These are phyloP conservation scores for Betula pendula DNA, from an alignment of 306 rosid species.

Conservation along the genomic window DNA sequence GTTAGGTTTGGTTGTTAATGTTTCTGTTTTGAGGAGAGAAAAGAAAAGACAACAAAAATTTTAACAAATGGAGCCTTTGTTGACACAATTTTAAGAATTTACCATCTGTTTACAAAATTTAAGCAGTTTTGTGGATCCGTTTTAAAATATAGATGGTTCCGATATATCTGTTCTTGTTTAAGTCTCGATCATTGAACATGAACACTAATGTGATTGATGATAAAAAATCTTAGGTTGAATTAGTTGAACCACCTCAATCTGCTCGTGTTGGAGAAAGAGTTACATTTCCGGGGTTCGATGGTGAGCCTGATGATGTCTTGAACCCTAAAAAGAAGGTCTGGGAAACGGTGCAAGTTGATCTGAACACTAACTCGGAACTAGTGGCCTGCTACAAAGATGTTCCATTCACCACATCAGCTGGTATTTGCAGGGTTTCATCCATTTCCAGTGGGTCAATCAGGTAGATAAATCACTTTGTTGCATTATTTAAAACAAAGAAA, in stretches of 20 bases:
- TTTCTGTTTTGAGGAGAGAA: too few relatives aligned
- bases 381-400: conserved; percentile 77
- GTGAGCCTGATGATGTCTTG: conserved; percentile 71
- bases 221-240: conserved; percentile 58
- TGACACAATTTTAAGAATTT: neutral
- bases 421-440: conserved; percentile 78
- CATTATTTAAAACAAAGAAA: neutral
- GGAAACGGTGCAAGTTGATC: conserved; percentile 90
- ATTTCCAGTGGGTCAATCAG: conserved; percentile 58
- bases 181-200: neutral
- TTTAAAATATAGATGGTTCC: neutral
- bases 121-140: neutral
- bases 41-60: too few relatives aligned
- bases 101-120: neutral
- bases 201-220: neutral
- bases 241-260: conserved; percentile 79
- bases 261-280: conserved; percentile 78
- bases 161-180: neutral
- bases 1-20: too few relatives aligned
- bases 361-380: conserved; percentile 45
- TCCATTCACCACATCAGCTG: conserved; percentile 80
- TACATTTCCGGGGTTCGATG: conserved; percentile 60
- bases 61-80: neutral
- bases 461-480: conserved; percentile 33
- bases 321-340: conserved; percentile 95